These are phyloP conservation scores for Colletotrichum musicola DNA, from an alignment of 2,329 filamentous ascomycete genomes.

Conservation along the genomic window DNA sequence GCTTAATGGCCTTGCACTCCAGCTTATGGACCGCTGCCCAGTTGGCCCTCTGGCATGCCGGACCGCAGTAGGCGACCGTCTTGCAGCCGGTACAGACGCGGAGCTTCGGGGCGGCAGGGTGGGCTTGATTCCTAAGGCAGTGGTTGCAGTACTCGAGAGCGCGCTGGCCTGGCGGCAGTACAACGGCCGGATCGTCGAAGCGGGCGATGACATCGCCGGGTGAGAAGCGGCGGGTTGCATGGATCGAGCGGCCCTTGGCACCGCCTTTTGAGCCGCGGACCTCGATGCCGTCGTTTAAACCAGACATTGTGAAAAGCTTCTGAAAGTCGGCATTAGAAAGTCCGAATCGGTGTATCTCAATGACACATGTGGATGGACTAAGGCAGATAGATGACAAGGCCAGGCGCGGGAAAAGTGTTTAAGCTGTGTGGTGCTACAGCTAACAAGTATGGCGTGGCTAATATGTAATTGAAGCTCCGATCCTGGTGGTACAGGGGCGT, in stretches of 20 bases:
- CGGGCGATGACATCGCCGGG: conserved; percentile 61
- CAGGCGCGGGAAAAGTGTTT: not conserved
- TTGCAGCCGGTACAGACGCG: conserved; percentile 65
- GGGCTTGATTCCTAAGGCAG: conserved; percentile 53
- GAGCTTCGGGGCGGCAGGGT: conserved; percentile 37
- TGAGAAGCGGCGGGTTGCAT: conserved; percentile 55
- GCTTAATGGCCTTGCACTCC: conserved; percentile 64
- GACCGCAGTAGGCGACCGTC: conserved; percentile 66
- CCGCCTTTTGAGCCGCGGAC: conserved; percentile 32
- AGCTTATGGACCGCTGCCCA: conserved; percentile 66
- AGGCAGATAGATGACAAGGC: not conserved
- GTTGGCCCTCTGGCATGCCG: conserved; percentile 65
- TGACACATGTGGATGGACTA: no score
- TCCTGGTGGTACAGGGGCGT: no score
- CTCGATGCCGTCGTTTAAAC: conserved; percentile 15
- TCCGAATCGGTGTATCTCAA: no score
- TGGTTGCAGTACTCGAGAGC: conserved; percentile 60
- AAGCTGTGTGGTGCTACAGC: not conserved
- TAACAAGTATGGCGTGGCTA: no score
- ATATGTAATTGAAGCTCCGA: no score
- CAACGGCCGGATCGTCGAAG: conserved; percentile 58
- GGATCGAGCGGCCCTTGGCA: conserved; percentile 60
- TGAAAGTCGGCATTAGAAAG: no score
- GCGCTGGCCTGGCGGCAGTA: conserved; percentile 60
- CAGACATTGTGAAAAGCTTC: not conserved